These are phyloP conservation scores for Fusarium multiceps DNA, from an alignment of 2,329 filamentous ascomycete species.

Conservation along the genomic window DNA sequence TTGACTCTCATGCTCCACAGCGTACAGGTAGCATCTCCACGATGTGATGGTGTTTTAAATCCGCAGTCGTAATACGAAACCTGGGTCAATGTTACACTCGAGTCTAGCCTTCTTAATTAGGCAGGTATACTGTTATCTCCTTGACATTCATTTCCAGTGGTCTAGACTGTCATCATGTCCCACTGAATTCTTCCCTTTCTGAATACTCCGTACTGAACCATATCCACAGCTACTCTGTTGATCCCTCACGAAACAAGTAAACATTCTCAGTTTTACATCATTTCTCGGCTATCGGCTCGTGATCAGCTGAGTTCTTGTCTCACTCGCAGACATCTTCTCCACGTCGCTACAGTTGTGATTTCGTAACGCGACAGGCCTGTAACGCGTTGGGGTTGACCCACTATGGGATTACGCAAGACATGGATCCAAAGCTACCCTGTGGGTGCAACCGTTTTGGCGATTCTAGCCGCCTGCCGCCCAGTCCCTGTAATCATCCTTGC, in stretches of 20 bases:
- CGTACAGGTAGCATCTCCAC: not conserved
- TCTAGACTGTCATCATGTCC: no score
- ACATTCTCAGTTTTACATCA: slow-evolving; percentile 11
- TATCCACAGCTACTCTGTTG: no score
- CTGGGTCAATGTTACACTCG: not conserved
- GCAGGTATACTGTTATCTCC: not conserved
- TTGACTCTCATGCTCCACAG: not conserved
- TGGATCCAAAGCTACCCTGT: not conserved
- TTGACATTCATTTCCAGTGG: not conserved
- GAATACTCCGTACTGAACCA: no score
- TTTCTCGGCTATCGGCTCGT: slow-evolving; percentile 12
- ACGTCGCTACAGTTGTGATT: slow-evolving; percentile 1
- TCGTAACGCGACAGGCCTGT: slow-evolving; percentile 7
- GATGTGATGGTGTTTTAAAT: not conserved
- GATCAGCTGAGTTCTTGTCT: slow-evolving; percentile 21
- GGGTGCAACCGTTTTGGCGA: not conserved
- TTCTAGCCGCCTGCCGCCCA: not conserved
- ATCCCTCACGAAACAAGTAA: slow-evolving; percentile 8
- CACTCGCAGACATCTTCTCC: slow-evolving; percentile 9
- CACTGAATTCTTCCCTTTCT: no score
- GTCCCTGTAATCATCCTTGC: not conserved
- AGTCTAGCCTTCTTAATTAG: not conserved
- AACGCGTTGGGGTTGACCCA: not conserved
- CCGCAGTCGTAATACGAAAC: not conserved
- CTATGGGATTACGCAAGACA: not conserved